Base-by-base conservation (phyloP, 345 rosid species). In the Rhodomyrtus tomentosa region DNA sequence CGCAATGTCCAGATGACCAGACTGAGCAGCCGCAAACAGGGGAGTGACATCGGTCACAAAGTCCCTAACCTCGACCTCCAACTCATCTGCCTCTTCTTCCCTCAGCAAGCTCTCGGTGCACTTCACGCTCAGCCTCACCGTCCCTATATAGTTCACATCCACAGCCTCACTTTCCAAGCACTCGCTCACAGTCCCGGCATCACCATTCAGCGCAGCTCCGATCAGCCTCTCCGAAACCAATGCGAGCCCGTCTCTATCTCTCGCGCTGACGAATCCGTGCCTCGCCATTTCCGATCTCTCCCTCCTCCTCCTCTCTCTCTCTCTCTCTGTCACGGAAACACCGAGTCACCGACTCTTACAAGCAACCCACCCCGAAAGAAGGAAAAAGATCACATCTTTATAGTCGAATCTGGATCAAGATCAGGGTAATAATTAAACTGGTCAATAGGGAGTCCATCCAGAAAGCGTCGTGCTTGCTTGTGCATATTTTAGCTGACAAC, bases 41-140 rank as follows among this genome's bases (percentile, higher is more conserved):
- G 89, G 87, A 18, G 91, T 88, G 58, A 89, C 89, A 56, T 89
- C 90, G 29, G 90, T 89, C 53, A 89, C 91, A 68, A 89, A 89
- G 79, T 89, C 90, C 50, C 85, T 86, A 40, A 82, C 80, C 50
- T 82, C 81, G 54, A 89, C 82, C 84, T 88, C 90, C 21, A 86
- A 27, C 85, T 89, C 91, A 82, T 88, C 89, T 32, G 87, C 88
- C 79, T 89, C 89, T 5, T 88, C 89, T 55, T 89, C 91, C 12
- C 86, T 76, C n/a, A 81, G 74, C 83, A 88, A 62, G 15, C 85
- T 84, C 86, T 87, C 88, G 45, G 87, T 76, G 84, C 88, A 89
- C 83, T 83, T 86, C 80, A 88, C 85, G 82, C 85, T 83, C 83
- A 89, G 85, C 76, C 89, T 88, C 74, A 86, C 88, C 1, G 88